phyloP scores from a whole-genome alignment of 2,329 filamentous ascomycete species.

The Aureobasidium lini region DNA sequence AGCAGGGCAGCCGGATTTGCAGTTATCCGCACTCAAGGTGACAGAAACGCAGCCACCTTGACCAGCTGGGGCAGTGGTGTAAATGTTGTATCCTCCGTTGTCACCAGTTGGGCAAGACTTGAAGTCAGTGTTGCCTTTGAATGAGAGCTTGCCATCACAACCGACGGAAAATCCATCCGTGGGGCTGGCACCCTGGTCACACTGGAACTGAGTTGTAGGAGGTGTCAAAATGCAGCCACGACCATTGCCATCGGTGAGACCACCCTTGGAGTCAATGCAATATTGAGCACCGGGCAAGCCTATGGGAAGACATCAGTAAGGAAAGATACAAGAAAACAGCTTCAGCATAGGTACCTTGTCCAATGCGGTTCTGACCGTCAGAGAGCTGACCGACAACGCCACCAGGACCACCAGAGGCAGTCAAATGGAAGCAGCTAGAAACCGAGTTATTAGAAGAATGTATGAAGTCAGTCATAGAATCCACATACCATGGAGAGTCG shows the following conservation, averaged over 20 bases:
- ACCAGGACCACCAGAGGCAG: conserved; percentile 40
- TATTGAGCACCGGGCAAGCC: conserved; percentile 42
- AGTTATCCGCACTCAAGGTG: conserved; percentile 36
- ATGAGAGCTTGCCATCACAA: conserved; percentile 46
- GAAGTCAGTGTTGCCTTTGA: conserved; percentile 47
- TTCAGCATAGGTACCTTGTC: conserved; percentile 28
- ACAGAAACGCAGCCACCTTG: conserved; percentile 45
- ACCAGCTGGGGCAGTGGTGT: conserved; percentile 35
- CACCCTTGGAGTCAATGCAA: conserved; percentile 46
- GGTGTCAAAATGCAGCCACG: conserved; percentile 58
- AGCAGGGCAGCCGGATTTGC: conserved; percentile 34
- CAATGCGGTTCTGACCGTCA: conserved; percentile 56
- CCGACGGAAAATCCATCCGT: conserved; percentile 50
- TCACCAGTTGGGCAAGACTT: conserved; percentile 54
- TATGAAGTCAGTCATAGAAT: background rate
- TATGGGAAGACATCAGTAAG: conserved; percentile 7
- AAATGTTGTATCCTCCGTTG: conserved; percentile 49
- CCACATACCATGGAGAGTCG: conserved; percentile 27
- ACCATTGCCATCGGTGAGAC: conserved; percentile 48
- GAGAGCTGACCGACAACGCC: conserved; percentile 53
- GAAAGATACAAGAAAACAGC: background rate
- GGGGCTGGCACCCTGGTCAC: conserved; percentile 47
- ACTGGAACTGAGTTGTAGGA: conserved; percentile 54
- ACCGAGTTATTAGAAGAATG: background rate
- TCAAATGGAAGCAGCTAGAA: conserved; percentile 45